Base-by-base conservation (phyloP, 768 basidiomycete species). In the Lentinula sp. region DNA sequence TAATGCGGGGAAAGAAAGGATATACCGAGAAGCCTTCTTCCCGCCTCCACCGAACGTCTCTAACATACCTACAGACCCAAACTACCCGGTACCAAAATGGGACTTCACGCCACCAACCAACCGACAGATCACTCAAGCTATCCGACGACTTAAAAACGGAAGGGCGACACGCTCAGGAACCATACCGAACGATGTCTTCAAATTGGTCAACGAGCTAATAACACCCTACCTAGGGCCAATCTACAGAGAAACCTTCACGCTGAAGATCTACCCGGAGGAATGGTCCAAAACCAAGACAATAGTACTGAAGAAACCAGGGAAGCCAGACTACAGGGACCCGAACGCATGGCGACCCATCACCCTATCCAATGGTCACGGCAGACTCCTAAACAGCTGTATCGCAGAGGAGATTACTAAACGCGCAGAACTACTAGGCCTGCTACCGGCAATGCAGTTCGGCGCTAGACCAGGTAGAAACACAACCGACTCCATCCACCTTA, bases 321-420 rank as follows among this genome's bases (percentile, higher is more conserved):
- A 69, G 51, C 15, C 64, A 5, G 68, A 72, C 64, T 77, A 78
- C 67, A 62, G 64, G 5, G 58, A 60, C 0, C 66, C 75, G 3
- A 68, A 67, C 10, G 69, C 75, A 8, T 75, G 70, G 60, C 65
- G 73, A 18, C 77, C 74, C 0, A 73, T 78, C 2, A 70, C 71
- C 0, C 68, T 76, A 2, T 59, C 70, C 8, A 61, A 67, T 39
- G 50, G 49, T 2, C 28, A 39, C 23, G 59, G 31, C 32, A 31
- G 39, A 6, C 32, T 40, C 1, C 32, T 60, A 6, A 52, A 51
- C 35, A 40, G 54, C 23, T 10, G 15, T 1, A n/a, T 56, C 9
- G 34, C 10, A 32, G 54, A 35, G 10, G 54, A 56, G 10, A 23
- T 56, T 4, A 21, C 57, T 6, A 37, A 60, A 39, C 15, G 62